Conservation (phyloP, 1,284 basidiomycete species). For the Pholiota adiposa region DNA sequence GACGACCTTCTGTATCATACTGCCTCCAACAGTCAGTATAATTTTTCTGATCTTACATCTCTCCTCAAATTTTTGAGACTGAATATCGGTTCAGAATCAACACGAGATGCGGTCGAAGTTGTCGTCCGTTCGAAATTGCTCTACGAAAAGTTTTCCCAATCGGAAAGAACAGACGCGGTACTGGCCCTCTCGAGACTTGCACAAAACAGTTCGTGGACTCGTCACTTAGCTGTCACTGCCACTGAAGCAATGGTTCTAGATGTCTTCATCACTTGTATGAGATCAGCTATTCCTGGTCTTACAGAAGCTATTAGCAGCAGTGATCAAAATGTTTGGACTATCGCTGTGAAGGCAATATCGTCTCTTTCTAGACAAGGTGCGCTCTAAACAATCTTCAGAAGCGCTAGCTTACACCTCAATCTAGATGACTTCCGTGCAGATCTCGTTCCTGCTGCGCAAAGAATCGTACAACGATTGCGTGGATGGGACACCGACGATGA, state of each 20-base stretch:
- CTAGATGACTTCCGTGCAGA: background rate
- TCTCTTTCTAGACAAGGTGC: background rate
- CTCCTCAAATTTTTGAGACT: background rate
- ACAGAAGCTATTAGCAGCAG: background rate
- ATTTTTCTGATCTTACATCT: background rate
- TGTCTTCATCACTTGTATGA: background rate
- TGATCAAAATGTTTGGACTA: background rate
- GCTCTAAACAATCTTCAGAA: too few relatives aligned
- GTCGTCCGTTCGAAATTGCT: background rate
- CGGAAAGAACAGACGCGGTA: background rate
- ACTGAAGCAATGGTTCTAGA: background rate
- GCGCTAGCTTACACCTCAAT: background rate
- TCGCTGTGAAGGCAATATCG: background rate
- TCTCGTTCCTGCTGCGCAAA: background rate
- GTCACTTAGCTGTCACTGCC: background rate
- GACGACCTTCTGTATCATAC: background rate
- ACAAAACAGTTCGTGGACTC: background rate
- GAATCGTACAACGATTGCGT: background rate
- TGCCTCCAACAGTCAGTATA: background rate
- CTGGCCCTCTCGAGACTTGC: background rate
- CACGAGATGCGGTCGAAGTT: background rate
- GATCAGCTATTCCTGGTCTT: background rate
- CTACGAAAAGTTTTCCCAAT: background rate
- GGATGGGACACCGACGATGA: background rate
- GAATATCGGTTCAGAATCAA: background rate